Evolutionary conservation across 768 basidiomycete species (phyloP), one percentile per base, ranked within the genome.

Genomic region (Boletus vermiculosoides): DNA sequence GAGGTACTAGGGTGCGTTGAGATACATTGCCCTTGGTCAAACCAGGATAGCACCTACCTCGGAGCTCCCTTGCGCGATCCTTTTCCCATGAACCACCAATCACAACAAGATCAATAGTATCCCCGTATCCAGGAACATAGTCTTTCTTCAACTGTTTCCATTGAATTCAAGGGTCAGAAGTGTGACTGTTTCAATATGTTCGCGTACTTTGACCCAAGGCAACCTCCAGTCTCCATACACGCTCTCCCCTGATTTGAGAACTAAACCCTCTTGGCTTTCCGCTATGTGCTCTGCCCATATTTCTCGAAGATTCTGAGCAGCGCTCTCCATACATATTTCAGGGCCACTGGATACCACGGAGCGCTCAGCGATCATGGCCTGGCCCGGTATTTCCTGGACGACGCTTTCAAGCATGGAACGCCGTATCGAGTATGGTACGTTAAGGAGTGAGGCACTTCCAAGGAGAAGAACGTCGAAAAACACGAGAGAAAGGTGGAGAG

Each of bases 391-490:
- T 10, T 71, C 66, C 2, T 64, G 64, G 37, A 95, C 74, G 9
- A 85, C 57, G 2, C 72, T 64, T 67, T 93, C 87, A 16, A 97
- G 80, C 4, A 81, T 66, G 16, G 71, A 69, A 30, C 92, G 82
- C 13, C 94, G 83, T 9, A 74, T 62, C 0, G 71, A 68, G 63
- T 95, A 95, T 0, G 85, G 71, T 4, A 67, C 67, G 12, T 76
- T 73, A 8, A 92, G 62, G 12, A 92, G 73, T 9, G 80, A 85
- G 36, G 69, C 63, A n/a, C 74, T 81, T 62, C 94, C 83, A 0
- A 92, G 73, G n/a, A 80, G 68, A 7, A 97, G 78, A 15, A 95
- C 64, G 64, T 97, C 94, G 65, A 95, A 97, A 75, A 94, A 95
- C 13, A 93, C 86, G 18, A 96, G 78, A 20, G 84, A 90, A 8